Evolutionary conservation across 768 basidiomycete genomes (phyloP).

Genomic region (Tephrocybe sp.): DNA sequence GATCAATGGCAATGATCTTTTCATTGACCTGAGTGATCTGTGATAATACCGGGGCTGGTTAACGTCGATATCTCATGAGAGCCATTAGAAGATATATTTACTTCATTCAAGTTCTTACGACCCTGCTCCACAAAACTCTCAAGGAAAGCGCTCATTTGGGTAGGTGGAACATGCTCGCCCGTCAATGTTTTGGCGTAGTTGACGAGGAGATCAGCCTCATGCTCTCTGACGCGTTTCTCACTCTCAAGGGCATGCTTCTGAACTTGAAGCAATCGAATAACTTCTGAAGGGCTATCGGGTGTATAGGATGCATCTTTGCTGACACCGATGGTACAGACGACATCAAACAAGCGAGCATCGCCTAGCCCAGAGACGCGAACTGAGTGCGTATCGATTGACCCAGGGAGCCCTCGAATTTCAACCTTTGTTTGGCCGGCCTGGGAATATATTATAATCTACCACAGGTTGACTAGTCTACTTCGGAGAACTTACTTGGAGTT

Average conservation of each 20-base stretch:
- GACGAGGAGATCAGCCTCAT: constrained; percentile 40
- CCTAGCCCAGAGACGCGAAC: constrained; percentile 51
- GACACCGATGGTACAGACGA: constrained; percentile 42
- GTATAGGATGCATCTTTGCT: constrained; percentile 17
- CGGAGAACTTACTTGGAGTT: constrained; percentile 40
- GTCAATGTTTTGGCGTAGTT: constrained; percentile 42
- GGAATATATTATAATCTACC: neutral
- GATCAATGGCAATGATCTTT: constrained; percentile 36
- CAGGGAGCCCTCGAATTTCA: constrained; percentile 46
- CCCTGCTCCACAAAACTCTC: constrained; percentile 38
- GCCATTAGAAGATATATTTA: constrained; percentile 15
- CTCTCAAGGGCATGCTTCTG: constrained; percentile 34
- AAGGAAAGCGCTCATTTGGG: constrained; percentile 39
- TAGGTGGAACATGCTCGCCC: constrained; percentile 38
- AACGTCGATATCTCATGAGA: neutral
- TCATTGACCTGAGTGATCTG: constrained; percentile 36
- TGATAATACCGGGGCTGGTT: neutral
- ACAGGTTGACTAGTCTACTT: neutral
- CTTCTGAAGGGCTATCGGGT: constrained; percentile 26
- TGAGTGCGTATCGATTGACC: constrained; percentile 48
- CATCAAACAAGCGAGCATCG: constrained; percentile 50
- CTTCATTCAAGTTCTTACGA: constrained; percentile 30
- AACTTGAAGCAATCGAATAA: constrained; percentile 33
- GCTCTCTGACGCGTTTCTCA: constrained; percentile 36
- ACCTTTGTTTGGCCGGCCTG: constrained; percentile 56